These are phyloP conservation scores for Penicillium crustosum DNA, from an alignment of 2,329 filamentous ascomycete species.

Conservation along the genomic window DNA sequence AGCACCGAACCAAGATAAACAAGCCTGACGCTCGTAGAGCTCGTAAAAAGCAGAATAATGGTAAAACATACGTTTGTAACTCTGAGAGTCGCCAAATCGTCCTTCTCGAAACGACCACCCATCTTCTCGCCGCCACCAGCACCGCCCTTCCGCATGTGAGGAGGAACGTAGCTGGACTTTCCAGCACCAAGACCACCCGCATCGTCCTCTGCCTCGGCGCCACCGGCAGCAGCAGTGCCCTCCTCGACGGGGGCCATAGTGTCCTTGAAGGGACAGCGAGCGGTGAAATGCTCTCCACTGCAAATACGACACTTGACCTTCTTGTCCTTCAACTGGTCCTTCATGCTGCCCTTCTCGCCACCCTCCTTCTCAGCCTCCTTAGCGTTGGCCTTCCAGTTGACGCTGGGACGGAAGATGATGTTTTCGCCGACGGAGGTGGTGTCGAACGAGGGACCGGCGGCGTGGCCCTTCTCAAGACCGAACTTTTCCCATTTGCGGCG, in stretches of 20 bases:
- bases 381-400: slow-evolving; percentile 92
- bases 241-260: slow-evolving; percentile 78
- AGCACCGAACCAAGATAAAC: slow-evolving; percentile 7
- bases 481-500: slow-evolving; percentile 93
- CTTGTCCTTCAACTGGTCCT: slow-evolving; percentile 84
- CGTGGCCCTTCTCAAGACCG: slow-evolving; percentile 82
- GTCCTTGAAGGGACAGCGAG: slow-evolving; percentile 98
- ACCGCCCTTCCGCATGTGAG: slow-evolving; percentile 75
- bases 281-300: slow-evolving; percentile 98
- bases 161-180: slow-evolving; percentile 88
- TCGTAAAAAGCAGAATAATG: not conserved
- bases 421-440: slow-evolving; percentile 96
- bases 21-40: not conserved
- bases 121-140: slow-evolving; percentile 71
- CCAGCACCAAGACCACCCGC: slow-evolving; percentile 62
- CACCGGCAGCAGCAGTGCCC: slow-evolving; percentile 42
- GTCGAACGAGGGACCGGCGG: slow-evolving; percentile 76
- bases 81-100: slow-evolving; percentile 92
- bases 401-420: slow-evolving; percentile 90
- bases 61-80: slow-evolving; percentile 83
- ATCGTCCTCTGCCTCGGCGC: slow-evolving; percentile 46
- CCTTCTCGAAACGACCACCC: slow-evolving; percentile 90
- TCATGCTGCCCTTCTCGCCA: slow-evolving; percentile 61
- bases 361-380: slow-evolving; percentile 62
- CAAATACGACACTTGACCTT: slow-evolving; percentile 99